These are phyloP conservation scores for Sequoia sempervirens DNA, from an alignment of 75 land plant species.

Conservation along the genomic window DNA sequence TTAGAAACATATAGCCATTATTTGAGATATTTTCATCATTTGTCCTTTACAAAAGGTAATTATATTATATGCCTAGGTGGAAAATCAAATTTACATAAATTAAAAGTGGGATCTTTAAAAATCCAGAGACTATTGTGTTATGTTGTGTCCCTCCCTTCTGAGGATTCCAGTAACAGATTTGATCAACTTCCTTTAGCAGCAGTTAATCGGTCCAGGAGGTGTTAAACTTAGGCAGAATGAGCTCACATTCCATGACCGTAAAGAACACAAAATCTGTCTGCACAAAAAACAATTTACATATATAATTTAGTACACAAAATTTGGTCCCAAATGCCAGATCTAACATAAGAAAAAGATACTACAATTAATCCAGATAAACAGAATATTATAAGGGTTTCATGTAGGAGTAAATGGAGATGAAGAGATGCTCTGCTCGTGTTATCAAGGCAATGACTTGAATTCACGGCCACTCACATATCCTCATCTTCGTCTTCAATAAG, in stretches of 20 bases:
- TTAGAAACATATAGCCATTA: no score
- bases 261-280: background rate
- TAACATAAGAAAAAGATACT: background rate
- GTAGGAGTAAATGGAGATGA: background rate
- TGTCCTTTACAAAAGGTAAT: no score
- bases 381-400: background rate
- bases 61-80: no score
- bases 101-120: no score
- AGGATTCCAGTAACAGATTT: background rate
- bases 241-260: background rate
- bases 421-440: background rate
- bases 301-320: background rate
- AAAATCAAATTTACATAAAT: no score
- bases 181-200: background rate
- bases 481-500: background rate
- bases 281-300: background rate
- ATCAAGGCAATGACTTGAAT: background rate
- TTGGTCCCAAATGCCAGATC: background rate
- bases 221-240: background rate
- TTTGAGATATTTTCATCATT: no score
- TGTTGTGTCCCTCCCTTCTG: background rate
- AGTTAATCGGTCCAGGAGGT: background rate
- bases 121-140: background rate
- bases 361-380: background rate
- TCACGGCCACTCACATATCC: background rate